A percentile compares a stretch with the other conserved stretches of the same genome.
Evolutionary conservation across 2,329 filamentous ascomycete genomes (phyloP).

Genomic region (Seiridium unicorne): DNA sequence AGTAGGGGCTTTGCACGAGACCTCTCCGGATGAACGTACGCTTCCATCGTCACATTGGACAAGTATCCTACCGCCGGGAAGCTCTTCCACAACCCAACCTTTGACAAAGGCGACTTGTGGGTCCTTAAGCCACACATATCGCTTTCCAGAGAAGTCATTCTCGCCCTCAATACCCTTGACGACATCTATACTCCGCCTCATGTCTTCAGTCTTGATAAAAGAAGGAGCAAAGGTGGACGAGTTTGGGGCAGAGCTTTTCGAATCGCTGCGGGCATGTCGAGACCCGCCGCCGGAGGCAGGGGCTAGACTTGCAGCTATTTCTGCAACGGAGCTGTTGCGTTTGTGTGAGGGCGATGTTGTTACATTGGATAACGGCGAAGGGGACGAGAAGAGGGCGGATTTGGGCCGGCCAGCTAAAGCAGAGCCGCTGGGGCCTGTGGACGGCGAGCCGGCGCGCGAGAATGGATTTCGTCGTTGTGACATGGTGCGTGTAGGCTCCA

Average conservation of each 20-base stretch:
- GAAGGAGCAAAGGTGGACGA: constrained; percentile 91
- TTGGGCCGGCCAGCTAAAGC: constrained; percentile 58
- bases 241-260: constrained; percentile 60
- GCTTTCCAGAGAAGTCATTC: constrained; percentile 97
- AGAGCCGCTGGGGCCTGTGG: constrained; percentile 52
- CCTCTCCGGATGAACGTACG: constrained; percentile 49
- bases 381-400: constrained; percentile 70
- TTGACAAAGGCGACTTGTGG: constrained; percentile 84
- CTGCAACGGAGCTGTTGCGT: constrained; percentile 68
- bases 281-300: constrained; percentile 32
- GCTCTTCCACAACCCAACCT: constrained; percentile 86
- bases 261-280: constrained; percentile 53
- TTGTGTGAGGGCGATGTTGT: constrained; percentile 52
- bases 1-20: background rate
- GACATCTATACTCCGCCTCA: constrained; percentile 54
- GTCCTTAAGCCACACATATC: constrained; percentile 97
- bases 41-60: constrained; percentile 94
- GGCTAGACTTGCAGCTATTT: constrained; percentile 39
- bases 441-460: constrained; percentile 65
- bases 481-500: constrained; percentile 43
- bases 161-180: constrained; percentile 85
- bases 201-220: constrained; percentile 88
- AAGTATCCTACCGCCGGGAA: constrained; percentile 65
- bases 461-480: constrained; percentile 80
- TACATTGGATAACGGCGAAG: constrained; percentile 40